phyloP scores from a whole-genome alignment of 352 stramenopile genomes.

The Phytophthora cajani region DNA sequence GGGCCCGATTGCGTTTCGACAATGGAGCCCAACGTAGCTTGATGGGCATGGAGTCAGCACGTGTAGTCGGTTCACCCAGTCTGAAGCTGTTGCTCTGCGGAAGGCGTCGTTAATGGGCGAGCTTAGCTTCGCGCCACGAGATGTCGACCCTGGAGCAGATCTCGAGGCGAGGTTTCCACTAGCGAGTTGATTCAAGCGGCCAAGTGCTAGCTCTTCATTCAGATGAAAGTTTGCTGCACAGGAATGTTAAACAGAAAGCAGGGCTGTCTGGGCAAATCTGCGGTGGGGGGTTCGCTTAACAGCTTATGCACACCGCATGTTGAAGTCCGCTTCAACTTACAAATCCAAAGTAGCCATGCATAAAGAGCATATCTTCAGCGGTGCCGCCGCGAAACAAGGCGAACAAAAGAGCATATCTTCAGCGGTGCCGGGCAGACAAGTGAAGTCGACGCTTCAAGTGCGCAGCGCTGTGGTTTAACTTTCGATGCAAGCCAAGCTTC shows the following conservation, averaged over 20 bases:
- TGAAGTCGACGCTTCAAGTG: too few species aligned
- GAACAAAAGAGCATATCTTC: too few species aligned
- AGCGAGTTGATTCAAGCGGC: conserved; percentile 22
- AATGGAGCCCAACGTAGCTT: conserved; percentile 21
- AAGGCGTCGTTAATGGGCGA: not conserved
- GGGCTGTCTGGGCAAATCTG: not conserved
- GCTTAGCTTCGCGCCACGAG: conserved; percentile 13
- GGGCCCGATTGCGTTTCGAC: conserved; percentile 17
- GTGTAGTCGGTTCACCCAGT: conserved; percentile 14
- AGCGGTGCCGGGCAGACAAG: too few species aligned
- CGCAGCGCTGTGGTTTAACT: too few species aligned
- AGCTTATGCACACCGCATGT: not conserved
- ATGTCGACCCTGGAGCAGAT: conserved; percentile 13
- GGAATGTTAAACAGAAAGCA: not conserved
- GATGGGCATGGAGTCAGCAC: conserved; percentile 3
- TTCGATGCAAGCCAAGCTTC: too few species aligned
- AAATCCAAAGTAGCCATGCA: conserved; percentile 1
- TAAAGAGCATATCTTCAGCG: too few species aligned
- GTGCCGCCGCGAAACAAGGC: too few species aligned
- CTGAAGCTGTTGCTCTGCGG: not conserved
- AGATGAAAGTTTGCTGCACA: conserved; percentile 18
- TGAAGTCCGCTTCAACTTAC: conserved; percentile 18
- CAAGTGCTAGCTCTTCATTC: not conserved
- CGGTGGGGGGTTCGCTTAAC: not conserved
- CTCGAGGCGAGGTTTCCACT: conserved; percentile 23